Evolutionary conservation across 1,139 yeast genomes (phyloP), one percentile per base, ranked within the genome.

Genomic region (Diutina scorzettiae): DNA sequence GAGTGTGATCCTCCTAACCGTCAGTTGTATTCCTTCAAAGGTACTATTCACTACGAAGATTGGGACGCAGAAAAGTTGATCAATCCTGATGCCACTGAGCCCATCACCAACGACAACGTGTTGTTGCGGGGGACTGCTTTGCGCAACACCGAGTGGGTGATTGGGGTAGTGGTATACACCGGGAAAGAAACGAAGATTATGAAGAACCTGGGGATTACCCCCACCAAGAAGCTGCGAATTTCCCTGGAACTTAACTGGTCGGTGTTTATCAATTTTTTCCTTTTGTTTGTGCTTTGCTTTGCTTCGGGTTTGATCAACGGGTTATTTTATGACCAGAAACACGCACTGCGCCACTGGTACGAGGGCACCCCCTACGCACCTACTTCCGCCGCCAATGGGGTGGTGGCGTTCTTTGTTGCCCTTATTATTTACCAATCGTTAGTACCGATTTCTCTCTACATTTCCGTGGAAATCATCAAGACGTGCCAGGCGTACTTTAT

Each of bases 401-500:
- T 84, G 30, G 75, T 91, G 44, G 75, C 89, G 1, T 91, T 89
- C 61, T 86, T 86, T 64, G 97, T 93, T 14, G 79, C 89, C 3
- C 72, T 91, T 52, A 91, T 91, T 55, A 71, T 91, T 46, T 87
- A 87, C 57, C 96, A 87, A 63, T 76, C 94, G 0, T 70, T 91
- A 68, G 94, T 91, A 44, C 98, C 98, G 1, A 91, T 91, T 53
- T 91, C 98, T 1, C 71, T 91, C 51, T 91, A 89, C 62, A 87
- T 91, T 49, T 85, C 97, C 41, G 81, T 91, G 53, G 98, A 91
- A 63, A 89, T 91, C 53, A 85, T 91, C 59, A 91, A 91, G 56
- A 87, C 97, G 1, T 76, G 82, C 3, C 98, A 91, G 56, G 97
- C 98, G 0, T 87, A 76, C 51, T 91, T 91, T 66, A 91, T 91